A percentile compares a stretch with the other conserved stretches of the same genome.
phyloP scores from a whole-genome alignment of 257 asterid species.

The Henckelia pumila region DNA sequence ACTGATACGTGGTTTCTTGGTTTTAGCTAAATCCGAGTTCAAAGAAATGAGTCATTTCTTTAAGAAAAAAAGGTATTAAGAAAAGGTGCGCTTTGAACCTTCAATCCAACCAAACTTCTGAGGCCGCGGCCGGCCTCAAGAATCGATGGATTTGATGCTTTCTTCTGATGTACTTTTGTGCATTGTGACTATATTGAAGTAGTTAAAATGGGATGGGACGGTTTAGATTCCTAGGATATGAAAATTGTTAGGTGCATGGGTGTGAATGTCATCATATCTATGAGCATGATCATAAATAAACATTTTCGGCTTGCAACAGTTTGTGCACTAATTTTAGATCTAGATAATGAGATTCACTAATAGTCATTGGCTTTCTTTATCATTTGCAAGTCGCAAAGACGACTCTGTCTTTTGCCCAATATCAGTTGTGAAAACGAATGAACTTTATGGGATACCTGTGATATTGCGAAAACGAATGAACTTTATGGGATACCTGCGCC shows the following conservation, averaged over 20 bases:
- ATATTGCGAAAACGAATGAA: no score
- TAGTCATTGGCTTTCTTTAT: not conserved
- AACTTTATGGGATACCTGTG: not conserved
- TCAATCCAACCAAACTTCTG: not conserved
- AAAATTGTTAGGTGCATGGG: not conserved
- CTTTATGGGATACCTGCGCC: not conserved
- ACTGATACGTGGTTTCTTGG: conserved; percentile 4
- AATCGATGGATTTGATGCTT: not conserved
- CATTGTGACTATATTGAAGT: not conserved
- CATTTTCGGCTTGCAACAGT: not conserved
- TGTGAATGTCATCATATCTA: not conserved
- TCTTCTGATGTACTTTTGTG: not conserved
- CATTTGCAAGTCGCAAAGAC: not conserved
- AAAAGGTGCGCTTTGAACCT: not conserved
- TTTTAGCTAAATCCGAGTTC: not conserved
- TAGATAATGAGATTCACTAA: no score
- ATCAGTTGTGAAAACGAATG: not conserved
- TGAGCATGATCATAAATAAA: not conserved
- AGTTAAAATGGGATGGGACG: conserved; percentile 1
- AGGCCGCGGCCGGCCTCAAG: not conserved
- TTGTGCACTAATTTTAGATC: not conserved
- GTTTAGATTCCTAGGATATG: conserved; percentile 8
- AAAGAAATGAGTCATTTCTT: no score
- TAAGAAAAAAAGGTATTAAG: not conserved
- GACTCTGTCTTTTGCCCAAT: not conserved